These are phyloP conservation scores for Periconia sp. DNA, from an alignment of 2,329 filamentous ascomycete species.

Conservation along the genomic window DNA sequence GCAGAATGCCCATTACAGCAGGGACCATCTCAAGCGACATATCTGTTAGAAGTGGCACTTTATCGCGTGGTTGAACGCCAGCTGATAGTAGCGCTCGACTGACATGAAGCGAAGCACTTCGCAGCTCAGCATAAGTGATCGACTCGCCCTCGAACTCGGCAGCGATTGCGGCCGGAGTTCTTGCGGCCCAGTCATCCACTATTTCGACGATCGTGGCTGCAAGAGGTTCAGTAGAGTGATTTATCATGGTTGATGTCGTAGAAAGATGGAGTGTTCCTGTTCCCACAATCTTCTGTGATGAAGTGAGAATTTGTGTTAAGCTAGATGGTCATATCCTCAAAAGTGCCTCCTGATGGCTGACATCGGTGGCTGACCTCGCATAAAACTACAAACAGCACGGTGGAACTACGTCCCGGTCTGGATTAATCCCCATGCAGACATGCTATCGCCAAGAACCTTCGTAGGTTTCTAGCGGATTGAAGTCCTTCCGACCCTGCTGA, in stretches of 20 bases:
- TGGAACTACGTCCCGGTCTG: too few relatives aligned
- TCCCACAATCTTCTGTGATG: too few relatives aligned
- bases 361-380: too few relatives aligned
- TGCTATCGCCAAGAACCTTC: too few relatives aligned
- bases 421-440: too few relatives aligned
- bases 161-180: slow-evolving; percentile 1
- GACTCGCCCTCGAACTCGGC: slow-evolving; percentile 1
- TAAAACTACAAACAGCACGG: too few relatives aligned
- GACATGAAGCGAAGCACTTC: slow-evolving; percentile 4
- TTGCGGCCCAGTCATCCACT: slow-evolving; percentile 1
- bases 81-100: slow-evolving; percentile 1
- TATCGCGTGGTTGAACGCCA: neutral
- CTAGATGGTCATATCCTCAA: too few relatives aligned
- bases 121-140: slow-evolving; percentile 1
- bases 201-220: neutral
- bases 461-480: too few relatives aligned
- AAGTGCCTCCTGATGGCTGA: too few relatives aligned
- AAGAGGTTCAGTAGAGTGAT: too few relatives aligned
- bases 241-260: neutral
- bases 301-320: too few relatives aligned
- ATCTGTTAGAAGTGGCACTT: slow-evolving; percentile 8
- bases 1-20: slow-evolving; percentile 12
- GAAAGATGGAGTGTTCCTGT: neutral
- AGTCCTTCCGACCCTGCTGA: too few relatives aligned
- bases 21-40: slow-evolving; percentile 14